Evolutionary conservation across 164 flowering plant genomes (phyloP), one percentile per base, ranked within the genome.

Genomic region (Vitis rupestris): DNA sequence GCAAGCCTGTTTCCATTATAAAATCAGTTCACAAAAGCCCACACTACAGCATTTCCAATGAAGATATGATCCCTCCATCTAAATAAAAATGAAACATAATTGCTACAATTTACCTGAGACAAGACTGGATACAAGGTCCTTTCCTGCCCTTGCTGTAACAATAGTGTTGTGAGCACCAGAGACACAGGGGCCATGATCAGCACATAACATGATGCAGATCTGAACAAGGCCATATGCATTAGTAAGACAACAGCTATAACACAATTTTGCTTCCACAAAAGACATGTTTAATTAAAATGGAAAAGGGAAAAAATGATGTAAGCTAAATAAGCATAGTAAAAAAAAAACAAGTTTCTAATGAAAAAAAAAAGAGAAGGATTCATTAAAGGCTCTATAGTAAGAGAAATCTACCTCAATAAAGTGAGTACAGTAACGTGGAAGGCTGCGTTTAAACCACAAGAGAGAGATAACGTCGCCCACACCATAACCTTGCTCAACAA

Each of bases 131-230:
- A 96, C 97, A 47, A 96, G 86, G 74, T 96, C 99, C 79, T 96
- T 96, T 70, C 98, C 98, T 61, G 99, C 99, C 67, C 99, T 87
- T 67, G 99, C 98, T 23, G 99, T 96, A 49, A 96, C 98, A 64
- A 93, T 96, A 23, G 97, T 84, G 80, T 93, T 96, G 89, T 96
- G 99, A 77, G 99, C 99, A 76, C 99, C 98, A 75, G 99, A 96
- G 68, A 93, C 98, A 72, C 99, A 96, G 47, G 99, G 99, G 74
- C 99, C 99, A 78, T 96, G 99, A 74, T 96, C 99, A n/a, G 98
- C 98, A 83, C 99, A 96, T 68, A 96, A 72, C 97, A 96, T 93
- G 79, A 96, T 78, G 75, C 98, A 96, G 66, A 93, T 96, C 98
- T 96, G 91, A 62, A 48, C 66, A 75, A 72, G 58, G 44, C 29